Evolutionary conservation across 176 grass and related monocot genomes (phyloP), one percentile per base, ranked within the genome.

Genomic region (Thinopyrum elongatum): DNA sequence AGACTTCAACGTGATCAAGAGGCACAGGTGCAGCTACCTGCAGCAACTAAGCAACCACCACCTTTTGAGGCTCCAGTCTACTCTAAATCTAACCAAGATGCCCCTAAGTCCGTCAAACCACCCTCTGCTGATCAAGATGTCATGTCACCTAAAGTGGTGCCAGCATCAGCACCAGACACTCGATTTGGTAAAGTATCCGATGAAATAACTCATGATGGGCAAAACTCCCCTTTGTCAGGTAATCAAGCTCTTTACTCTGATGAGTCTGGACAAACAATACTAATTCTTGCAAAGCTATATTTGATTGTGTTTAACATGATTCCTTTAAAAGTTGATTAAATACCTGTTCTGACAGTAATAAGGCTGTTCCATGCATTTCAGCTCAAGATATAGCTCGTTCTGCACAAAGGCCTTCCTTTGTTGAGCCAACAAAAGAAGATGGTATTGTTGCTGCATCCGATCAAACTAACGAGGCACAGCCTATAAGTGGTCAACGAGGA

Each of bases 321-420:
- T 51, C 21, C 16, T 46, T 41, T 87, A 57, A 57, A 57, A 57
- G 19, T 8, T 57, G 53, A 57, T 53, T 49, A 81, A 36, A 51
- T n/a, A 28, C 35, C 14, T 66, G 19, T 66, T 64, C 11, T 57
- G 46, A 30, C n/a, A 68, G 61, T 68, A 55, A 28, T 39, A 85
- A 57, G 30, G 17, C 11, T 38, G 63, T 22, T 78, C 67, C 27
- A 34, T 80, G 34, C 65, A 86, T 86, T 72, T 61, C 55, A 72
- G 51, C 14, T 72, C 76, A 35, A 72, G 76, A 80, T 62, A 46
- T 31, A 19, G 51, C 55, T 60, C 84, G 5, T 86, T 74, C 68
- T 53, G n/a, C 61, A 39, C 41, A 66, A 49, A 16, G 4, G 7
- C 8, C 78, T 82, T 30, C 12, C 42, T 82, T 70, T 82, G 35